Evolutionary conservation across 1,139 yeast species (phyloP), one percentile per base, ranked within the genome.

Genomic region (Blastobotrys serpentis): DNA sequence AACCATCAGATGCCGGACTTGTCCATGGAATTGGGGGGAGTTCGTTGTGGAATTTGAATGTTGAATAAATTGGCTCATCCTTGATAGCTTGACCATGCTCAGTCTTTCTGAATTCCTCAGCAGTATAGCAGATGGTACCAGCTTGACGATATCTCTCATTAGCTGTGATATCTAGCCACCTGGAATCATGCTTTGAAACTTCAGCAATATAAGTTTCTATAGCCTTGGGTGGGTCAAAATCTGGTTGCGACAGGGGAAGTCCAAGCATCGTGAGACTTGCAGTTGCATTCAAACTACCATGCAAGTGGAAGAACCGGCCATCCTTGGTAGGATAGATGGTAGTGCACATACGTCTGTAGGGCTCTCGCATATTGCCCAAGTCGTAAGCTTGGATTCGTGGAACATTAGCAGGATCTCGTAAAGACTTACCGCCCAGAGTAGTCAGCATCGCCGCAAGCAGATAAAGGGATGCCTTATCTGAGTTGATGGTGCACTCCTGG

Each of bases 101-200:
- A 11, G 45, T 42, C 21, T 21, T 17, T 19, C 19, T 21, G 32
- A 42, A 42, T 23, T 42, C 45, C 3, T 42, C 45, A 11, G 45
- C 40, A 2, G 30, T 32, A 16, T 42, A 42, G 37, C 45, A 42
- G 40, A 42, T 42, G 4, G 45, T 42, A 17, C 45, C 45, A 14
- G 45, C 45, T 13, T 42, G 45, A 5, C 38, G 26, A 23, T 32
- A 42, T 8, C 39, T 18, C 30, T 42, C 45, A 42, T 42, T 42
- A 19, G 45, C 45, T 10, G 45, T 42, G 14, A 42, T 32, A 16
- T 42, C 45, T 4, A 42, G 40, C 45, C 45, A 42, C n/a, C 37
- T 22, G 18, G 40, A 32, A 18, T 25, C 23, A 17, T 42, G 39
- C 30, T 42, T 42, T n/a, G 19, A 21, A 11, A 42, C 45, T 21